phyloP scores from a whole-genome alignment of 2,329 filamentous ascomycete species.

The Trichoderma brevicompactum region DNA sequence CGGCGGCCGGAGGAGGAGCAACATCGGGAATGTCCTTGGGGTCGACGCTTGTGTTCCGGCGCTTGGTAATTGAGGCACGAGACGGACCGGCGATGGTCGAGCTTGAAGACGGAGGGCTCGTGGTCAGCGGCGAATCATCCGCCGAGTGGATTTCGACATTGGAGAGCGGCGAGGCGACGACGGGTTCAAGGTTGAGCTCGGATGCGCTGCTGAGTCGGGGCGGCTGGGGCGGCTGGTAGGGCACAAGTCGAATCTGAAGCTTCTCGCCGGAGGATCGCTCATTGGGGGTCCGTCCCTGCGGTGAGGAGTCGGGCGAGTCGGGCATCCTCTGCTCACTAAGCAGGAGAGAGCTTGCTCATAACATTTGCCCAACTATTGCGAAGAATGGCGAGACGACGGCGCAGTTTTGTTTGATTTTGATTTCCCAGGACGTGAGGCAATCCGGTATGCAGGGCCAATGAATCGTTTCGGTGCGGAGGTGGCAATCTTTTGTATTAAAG shows the following conservation, averaged over 20 bases:
- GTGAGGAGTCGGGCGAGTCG: conserved; percentile 39
- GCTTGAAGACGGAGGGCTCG: conserved; percentile 5
- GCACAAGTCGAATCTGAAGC: conserved; percentile 46
- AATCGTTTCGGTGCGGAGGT: conserved; percentile 18
- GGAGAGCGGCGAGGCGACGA: not conserved
- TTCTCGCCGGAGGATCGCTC: conserved; percentile 39
- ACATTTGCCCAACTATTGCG: conserved; percentile 29
- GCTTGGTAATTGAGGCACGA: not conserved
- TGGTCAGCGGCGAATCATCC: conserved; percentile 15
- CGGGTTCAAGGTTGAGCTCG: not conserved
- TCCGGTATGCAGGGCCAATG: not conserved
- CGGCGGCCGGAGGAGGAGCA: not conserved
- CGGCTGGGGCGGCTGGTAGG: conserved; percentile 46
- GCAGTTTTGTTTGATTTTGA: not conserved
- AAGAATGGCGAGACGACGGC: conserved; percentile 9
- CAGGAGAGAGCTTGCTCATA: conserved; percentile 34
- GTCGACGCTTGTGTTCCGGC: conserved; percentile 15
- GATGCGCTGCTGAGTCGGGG: conserved; percentile 43
- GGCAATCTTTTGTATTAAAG: not conserved
- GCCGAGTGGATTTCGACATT: conserved; percentile 23
- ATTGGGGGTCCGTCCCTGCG: conserved; percentile 38
- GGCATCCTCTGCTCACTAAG: conserved; percentile 42
- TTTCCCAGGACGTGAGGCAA: not conserved
- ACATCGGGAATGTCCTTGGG: not conserved
- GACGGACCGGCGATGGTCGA: conserved; percentile 4